Evolutionary conservation across 768 basidiomycete species (phyloP).

Genomic region (Boletus coccyginus): DNA sequence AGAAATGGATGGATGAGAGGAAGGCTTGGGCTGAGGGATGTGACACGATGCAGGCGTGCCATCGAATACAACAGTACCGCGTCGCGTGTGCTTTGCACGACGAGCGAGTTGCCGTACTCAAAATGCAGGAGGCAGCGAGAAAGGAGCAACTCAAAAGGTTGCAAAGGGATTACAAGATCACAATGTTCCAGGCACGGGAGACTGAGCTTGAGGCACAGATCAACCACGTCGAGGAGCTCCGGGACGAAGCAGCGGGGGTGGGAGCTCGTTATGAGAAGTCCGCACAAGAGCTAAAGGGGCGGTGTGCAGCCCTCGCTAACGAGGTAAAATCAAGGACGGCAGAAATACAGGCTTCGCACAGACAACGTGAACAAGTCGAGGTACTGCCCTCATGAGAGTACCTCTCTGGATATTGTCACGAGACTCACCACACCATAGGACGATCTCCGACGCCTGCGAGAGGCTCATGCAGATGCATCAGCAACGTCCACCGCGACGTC

Average conservation of each 20-base stretch:
- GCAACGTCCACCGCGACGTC: slow-evolving; percentile 43
- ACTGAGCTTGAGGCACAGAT: slow-evolving; percentile 55
- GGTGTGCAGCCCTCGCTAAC: slow-evolving; percentile 31
- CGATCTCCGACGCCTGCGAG: slow-evolving; percentile 43
- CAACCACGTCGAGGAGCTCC: slow-evolving; percentile 48
- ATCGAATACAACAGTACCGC: slow-evolving; percentile 63
- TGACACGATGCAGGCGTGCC: slow-evolving; percentile 58
- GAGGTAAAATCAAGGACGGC: slow-evolving; percentile 40
- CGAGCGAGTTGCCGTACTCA: slow-evolving; percentile 49
- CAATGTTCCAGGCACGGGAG: slow-evolving; percentile 65
- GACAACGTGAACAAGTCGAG: slow-evolving; percentile 47
- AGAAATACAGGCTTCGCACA: slow-evolving; percentile 37
- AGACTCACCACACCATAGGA: slow-evolving; percentile 25
- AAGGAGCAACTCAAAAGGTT: slow-evolving; percentile 56
- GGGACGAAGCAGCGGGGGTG: slow-evolving; percentile 27
- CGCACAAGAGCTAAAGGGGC: slow-evolving; percentile 30
- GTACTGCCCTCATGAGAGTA: slow-evolving; percentile 30
- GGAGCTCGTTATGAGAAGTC: slow-evolving; percentile 24
- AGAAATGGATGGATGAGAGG: slow-evolving; percentile 52
- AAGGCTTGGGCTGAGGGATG: slow-evolving; percentile 60
- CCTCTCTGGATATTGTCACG: neutral
- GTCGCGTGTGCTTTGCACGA: slow-evolving; percentile 52
- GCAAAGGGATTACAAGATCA: slow-evolving; percentile 65
- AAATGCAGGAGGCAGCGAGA: slow-evolving; percentile 52
- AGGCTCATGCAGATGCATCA: slow-evolving; percentile 49